These are phyloP conservation scores for Metarhizium guizhouense DNA, from an alignment of 2,329 filamentous ascomycete species.

Conservation along the genomic window DNA sequence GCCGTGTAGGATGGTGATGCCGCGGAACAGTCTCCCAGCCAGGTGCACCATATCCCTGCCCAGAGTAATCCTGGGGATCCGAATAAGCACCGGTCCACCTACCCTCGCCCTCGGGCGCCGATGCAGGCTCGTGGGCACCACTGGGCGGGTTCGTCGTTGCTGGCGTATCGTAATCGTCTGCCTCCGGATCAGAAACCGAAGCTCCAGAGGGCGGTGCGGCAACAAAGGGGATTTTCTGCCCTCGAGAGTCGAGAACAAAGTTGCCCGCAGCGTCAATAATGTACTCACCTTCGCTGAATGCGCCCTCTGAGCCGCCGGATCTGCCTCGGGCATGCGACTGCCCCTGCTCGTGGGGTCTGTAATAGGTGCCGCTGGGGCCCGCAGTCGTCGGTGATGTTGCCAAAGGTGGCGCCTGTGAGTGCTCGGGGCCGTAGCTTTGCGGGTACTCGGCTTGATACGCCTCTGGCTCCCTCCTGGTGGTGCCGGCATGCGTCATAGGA, in stretches of 20 bases:
- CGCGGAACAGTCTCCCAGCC: constrained; percentile 70
- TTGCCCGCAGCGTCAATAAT: constrained; percentile 52
- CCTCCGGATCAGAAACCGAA: constrained; percentile 40
- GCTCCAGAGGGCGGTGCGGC: constrained; percentile 31
- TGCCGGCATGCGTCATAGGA: constrained; percentile 71
- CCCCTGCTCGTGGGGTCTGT: constrained; percentile 14
- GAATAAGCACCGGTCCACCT: constrained; percentile 36
- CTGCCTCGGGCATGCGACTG: constrained; percentile 14
- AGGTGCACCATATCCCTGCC: constrained; percentile 54
- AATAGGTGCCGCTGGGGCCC: constrained; percentile 14
- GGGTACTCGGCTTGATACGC: constrained; percentile 21
- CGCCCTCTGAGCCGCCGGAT: constrained; percentile 43
- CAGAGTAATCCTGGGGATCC: constrained; percentile 52
- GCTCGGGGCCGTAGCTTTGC: constrained; percentile 25
- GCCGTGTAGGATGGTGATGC: constrained; percentile 78
- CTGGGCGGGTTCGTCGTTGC: constrained; percentile 32
- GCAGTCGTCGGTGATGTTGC: constrained; percentile 23
- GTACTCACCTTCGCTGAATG: constrained; percentile 65
- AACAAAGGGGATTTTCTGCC: constrained; percentile 47
- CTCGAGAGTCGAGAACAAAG: constrained; percentile 51
- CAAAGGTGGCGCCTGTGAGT: constrained; percentile 33
- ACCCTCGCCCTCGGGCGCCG: constrained; percentile 18
- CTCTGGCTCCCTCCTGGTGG: constrained; percentile 29
- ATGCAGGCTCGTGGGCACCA: constrained; percentile 22
- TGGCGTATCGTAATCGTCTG: constrained; percentile 51